Percentiles rank a stretch among this genome's conserved stretches.
Evolutionary conservation across 78 protist genomes (phyloP).

Genomic region (Reticulomyxa filosa): DNA sequence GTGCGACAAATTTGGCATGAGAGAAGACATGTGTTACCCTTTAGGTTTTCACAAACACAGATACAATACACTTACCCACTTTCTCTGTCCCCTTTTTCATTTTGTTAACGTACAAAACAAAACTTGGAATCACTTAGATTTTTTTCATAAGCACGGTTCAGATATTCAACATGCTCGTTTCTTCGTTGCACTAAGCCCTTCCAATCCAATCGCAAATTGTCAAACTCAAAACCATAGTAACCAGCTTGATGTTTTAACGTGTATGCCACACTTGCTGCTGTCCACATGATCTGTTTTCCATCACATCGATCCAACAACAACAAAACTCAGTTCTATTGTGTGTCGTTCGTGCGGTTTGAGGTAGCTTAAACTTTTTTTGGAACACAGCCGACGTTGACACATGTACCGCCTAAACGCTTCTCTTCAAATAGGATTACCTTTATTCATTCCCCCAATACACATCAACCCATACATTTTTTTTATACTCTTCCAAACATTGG

Average conservation of each 20-base stretch:
- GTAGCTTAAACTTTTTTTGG: too few relatives aligned
- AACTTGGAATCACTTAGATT: too few relatives aligned
- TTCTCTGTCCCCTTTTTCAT: too few relatives aligned
- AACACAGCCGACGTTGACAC: constrained; percentile 84
- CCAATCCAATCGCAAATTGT: constrained; percentile 22
- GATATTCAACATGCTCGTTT: constrained; percentile 43
- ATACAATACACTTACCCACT: constrained; percentile 5
- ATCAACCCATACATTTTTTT: too few relatives aligned
- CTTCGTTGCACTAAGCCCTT: constrained; percentile 19
- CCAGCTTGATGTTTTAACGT: not conserved
- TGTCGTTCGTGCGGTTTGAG: too few relatives aligned
- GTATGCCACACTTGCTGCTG: constrained; percentile 32
- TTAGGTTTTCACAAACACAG: not conserved
- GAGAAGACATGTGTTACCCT: too few relatives aligned
- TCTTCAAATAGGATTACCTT: too few relatives aligned
- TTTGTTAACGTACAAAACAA: too few relatives aligned
- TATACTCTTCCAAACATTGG: too few relatives aligned
- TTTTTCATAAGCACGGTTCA: constrained; percentile 46
- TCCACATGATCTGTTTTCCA: constrained; percentile 57
- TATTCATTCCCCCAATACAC: too few relatives aligned
- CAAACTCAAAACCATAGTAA: constrained; percentile 34
- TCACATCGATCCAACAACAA: too few relatives aligned
- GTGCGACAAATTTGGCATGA: constrained; percentile 12
- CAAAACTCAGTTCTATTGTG: too few relatives aligned
- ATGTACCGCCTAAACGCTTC: constrained; percentile 66